Percentiles rank a stretch among this genome's conserved stretches.
phyloP scores from a whole-genome alignment of 116 monocot species.

The Posidonia oceanica region DNA sequence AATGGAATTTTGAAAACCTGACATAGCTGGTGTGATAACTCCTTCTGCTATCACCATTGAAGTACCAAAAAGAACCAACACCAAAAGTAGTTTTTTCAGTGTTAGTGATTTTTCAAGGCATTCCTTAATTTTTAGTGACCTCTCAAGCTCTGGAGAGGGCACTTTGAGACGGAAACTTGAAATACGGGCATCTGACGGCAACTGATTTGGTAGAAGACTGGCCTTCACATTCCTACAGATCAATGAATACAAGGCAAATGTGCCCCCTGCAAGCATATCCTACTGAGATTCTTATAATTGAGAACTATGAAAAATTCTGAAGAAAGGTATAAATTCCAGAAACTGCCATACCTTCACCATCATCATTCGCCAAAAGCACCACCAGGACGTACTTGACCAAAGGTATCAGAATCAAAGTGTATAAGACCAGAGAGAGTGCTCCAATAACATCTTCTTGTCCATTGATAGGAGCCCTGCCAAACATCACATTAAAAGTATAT shows the following conservation, averaged over 20 bases:
- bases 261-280: slow-evolving; percentile 51
- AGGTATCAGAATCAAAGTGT: slow-evolving; percentile 83
- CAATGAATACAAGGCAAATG: slow-evolving; percentile 96
- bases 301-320: background rate
- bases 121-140: slow-evolving; percentile 89
- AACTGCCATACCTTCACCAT: slow-evolving; percentile 78
- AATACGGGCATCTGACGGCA: slow-evolving; percentile 90
- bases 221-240: slow-evolving; percentile 94
- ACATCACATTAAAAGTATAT: slow-evolving; percentile 82
- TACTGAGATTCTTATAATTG: slow-evolving; percentile 5
- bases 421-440: slow-evolving; percentile 81
- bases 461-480: slow-evolving; percentile 52
- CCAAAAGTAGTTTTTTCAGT: slow-evolving; percentile 79
- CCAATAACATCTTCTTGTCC: slow-evolving; percentile 76
- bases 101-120: slow-evolving; percentile 52
- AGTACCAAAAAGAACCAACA: slow-evolving; percentile 85
- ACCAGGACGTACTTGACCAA: slow-evolving; percentile 63
- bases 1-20: slow-evolving; percentile 36
- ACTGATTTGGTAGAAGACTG: slow-evolving; percentile 87
- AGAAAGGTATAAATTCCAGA: background rate
- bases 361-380: slow-evolving; percentile 77
- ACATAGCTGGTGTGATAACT: slow-evolving; percentile 97
- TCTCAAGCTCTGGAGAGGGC: slow-evolving; percentile 87
- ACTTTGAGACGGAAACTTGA: slow-evolving; percentile 87
- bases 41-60: slow-evolving; percentile 97